Percentiles rank a stretch among this genome's conserved stretches.
Conservation (phyloP, 176 grass and related monocot species). For the Cenchrus purpureus region DNA sequence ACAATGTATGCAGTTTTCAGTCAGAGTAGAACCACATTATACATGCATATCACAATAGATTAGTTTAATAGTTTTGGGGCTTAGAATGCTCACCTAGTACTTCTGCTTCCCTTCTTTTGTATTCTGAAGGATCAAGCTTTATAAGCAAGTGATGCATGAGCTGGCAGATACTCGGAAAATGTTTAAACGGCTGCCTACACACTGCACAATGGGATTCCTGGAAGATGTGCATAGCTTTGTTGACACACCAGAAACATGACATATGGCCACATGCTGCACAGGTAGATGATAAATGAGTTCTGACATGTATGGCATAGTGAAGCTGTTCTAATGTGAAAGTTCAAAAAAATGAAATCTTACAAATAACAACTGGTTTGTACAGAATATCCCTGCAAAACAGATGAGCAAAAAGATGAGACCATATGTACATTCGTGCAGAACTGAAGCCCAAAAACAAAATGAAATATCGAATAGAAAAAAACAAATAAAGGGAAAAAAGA, state of each 20-base stretch:
- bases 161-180: constrained; percentile 87
- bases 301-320: constrained; percentile 1
- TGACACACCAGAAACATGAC: constrained; percentile 91
- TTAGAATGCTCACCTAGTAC: constrained; percentile 64
- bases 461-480: constrained; percentile 8
- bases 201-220: constrained; percentile 66
- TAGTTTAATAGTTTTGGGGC: background rate
- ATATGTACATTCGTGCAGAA: constrained; percentile 15
- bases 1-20: background rate
- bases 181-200: constrained; percentile 75
- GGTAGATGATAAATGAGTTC: constrained; percentile 33
- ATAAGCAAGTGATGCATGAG: constrained; percentile 81
- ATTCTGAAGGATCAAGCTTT: constrained; percentile 80
- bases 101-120: constrained; percentile 80
- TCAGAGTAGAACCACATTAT: background rate
- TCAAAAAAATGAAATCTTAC: constrained; percentile 51
- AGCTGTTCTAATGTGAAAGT: constrained; percentile 29
- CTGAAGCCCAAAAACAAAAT: background rate
- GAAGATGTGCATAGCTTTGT: constrained; percentile 57
- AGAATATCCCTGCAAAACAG: constrained; percentile 78
- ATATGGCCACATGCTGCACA: constrained; percentile 91
- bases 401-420: constrained; percentile 33
- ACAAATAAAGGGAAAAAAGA: background rate
- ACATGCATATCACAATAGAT: constrained; percentile 3
- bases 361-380: constrained; percentile 88